Percentiles rank a stretch among this genome's conserved stretches.
These are phyloP conservation scores for Mortierella sp. DNA, from an alignment of 371 early-diverging fungal genomes.

Conservation along the genomic window DNA sequence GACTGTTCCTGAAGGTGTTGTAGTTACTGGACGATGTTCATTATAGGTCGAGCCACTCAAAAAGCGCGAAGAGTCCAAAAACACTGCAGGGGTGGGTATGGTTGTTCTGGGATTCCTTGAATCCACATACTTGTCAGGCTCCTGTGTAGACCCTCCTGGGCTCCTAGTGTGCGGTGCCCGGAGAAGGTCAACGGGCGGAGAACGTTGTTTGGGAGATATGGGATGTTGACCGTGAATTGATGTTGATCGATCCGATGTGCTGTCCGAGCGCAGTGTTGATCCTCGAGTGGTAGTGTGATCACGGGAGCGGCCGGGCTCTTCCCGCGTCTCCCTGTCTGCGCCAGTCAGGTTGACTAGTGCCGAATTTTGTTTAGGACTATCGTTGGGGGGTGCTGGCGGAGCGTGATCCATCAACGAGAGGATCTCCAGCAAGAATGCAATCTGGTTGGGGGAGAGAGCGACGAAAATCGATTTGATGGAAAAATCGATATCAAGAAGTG, in stretches of 20 bases:
- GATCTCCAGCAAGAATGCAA: conserved; percentile 56
- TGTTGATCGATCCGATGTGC: conserved; percentile 7
- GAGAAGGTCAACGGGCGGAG: conserved; percentile 7
- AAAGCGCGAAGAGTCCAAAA: conserved; percentile 44
- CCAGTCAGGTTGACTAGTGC: not conserved
- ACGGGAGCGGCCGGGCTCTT: not conserved
- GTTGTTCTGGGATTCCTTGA: not conserved
- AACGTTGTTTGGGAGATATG: conserved; percentile 28
- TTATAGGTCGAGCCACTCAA: conserved; percentile 34
- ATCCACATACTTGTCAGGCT: conserved; percentile 22
- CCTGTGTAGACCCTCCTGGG: conserved; percentile 26
- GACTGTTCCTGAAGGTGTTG: conserved; percentile 12
- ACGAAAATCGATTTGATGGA: conserved; percentile 46
- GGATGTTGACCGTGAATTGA: conserved; percentile 1
- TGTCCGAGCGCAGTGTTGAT: conserved; percentile 5
- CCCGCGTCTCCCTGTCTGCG: not conserved
- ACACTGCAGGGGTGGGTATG: conserved; percentile 20
- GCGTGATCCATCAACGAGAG: conserved; percentile 34
- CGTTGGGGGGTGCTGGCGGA: not conserved
- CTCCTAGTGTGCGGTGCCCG: conserved; percentile 15
- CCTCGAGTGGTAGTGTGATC: conserved; percentile 1
- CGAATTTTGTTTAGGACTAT: not conserved
- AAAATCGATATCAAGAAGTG: conserved; percentile 52
- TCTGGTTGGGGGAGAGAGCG: conserved; percentile 54
- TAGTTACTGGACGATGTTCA: conserved; percentile 15